Evolutionary conservation across 1,139 yeast genomes (phyloP), one percentile per base, ranked within the genome.

Genomic region (Debaryomyces fabryi): DNA sequence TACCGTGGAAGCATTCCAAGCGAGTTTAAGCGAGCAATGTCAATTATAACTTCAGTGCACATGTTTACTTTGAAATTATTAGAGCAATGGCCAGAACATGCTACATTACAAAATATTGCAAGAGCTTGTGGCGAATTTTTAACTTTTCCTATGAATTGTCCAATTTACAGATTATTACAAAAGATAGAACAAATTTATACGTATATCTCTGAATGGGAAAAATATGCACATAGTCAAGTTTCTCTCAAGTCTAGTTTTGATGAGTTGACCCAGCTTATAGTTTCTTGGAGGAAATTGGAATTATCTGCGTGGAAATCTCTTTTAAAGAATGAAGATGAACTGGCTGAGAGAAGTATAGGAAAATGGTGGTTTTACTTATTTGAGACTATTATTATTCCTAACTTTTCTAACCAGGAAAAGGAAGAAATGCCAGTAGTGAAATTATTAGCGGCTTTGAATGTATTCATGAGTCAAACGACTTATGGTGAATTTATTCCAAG

Each of bases 71-170:
- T 65, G 13, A 72, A 71, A n/a, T 66, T 89, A 24, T 65, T 87
- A 13, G 69, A 69, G 20, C 83, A 85, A 60, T 93, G 97, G 97
- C 98, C 99, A 0, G 99, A 95, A 59, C 97, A 95, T 71, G 95
- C 96, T 0, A 90, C 96, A 0, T 69, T 95, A 45, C 85, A 79
- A 50, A 90, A 86, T 32, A 76, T 93, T 46, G 67, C 72, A 27
- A 71, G 85, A 50, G 82, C 87, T n/a, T 79, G 87, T 52, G 69
- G 76, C 15, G 98, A 92, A 62, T 82, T 87, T 54, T 67, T 88
- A 49, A 65, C 68, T 4, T 85, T 75, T 58, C 81, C 96, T 0
- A 74, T 83, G 4, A 72, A 76, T 33, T 81, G 88, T 0, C 95
- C 99, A 1, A 71, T 93, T 43, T 93, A 93, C 8, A 80, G 87